Percentiles rank a stretch among this genome's conserved stretches.
Evolutionary conservation across 441 rosid species (phyloP).

Genomic region (Omphalea diandra): DNA sequence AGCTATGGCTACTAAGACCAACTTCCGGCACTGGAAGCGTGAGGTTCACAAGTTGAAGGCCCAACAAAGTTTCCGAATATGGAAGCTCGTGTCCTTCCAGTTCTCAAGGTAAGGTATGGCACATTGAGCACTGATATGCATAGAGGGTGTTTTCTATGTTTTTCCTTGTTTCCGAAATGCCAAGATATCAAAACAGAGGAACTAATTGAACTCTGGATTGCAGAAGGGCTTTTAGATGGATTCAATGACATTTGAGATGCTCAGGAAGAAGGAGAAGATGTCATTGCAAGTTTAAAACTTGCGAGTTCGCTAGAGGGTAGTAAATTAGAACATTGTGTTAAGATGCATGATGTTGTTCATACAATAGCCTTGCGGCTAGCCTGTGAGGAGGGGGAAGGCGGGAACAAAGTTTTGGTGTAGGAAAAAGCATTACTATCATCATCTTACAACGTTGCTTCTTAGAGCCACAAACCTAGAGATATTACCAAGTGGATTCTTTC

Average conservation of each 20-base stretch:
- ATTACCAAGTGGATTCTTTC: slow-evolving; percentile 22
- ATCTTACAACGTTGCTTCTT: slow-evolving; percentile 22
- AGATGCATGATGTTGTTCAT: too few species aligned
- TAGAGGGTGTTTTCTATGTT: slow-evolving; percentile 14
- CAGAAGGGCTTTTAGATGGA: too few species aligned
- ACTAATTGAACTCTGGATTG: slow-evolving; percentile 29
- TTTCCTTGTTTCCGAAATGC: slow-evolving; percentile 21
- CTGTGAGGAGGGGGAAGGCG: background rate
- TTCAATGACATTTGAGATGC: too few species aligned
- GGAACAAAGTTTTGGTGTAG: slow-evolving; percentile 12
- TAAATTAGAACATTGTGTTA: too few species aligned
- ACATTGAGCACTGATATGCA: background rate
- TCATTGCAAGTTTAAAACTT: too few species aligned
- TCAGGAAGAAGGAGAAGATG: too few species aligned
- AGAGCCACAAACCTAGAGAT: background rate
- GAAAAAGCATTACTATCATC: background rate
- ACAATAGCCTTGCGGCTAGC: slow-evolving; percentile 25
- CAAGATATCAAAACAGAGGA: background rate
- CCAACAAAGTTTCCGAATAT: too few species aligned
- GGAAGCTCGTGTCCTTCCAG: too few species aligned
- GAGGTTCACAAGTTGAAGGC: too few species aligned
- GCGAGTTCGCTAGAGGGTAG: too few species aligned
- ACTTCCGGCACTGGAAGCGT: too few species aligned
- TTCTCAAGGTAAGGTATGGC: background rate
- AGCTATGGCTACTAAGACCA: too few species aligned